Conservation (phyloP, 2,329 filamentous ascomycete genomes). For the Aspergillus hortae region DNA sequence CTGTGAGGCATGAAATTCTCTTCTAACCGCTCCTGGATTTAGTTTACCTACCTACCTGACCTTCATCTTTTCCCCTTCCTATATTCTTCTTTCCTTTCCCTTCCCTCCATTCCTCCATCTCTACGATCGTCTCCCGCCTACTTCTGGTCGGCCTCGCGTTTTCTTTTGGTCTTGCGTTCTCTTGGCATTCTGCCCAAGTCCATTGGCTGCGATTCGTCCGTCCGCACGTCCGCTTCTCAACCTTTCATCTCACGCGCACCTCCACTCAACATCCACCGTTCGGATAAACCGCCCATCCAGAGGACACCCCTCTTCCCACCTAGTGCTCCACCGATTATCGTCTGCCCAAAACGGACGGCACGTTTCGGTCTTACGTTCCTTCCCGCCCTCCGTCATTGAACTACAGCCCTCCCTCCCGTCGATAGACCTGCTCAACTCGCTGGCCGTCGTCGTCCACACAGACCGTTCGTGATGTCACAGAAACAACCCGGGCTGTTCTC, state of each 20-base stretch:
- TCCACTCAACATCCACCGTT: constrained; percentile 30
- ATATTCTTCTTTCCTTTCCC: constrained; percentile 15
- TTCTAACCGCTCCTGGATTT: constrained; percentile 13
- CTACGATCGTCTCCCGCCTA: neutral
- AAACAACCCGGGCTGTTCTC: constrained; percentile 87
- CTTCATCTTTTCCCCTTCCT: constrained; percentile 14
- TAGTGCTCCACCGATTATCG: constrained; percentile 30
- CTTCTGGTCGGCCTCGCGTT: constrained; percentile 10
- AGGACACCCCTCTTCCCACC: constrained; percentile 23
- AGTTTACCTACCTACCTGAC: neutral
- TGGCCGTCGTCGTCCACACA: constrained; percentile 18
- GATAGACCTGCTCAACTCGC: constrained; percentile 30
- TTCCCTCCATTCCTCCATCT: constrained; percentile 3
- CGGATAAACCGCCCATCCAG: constrained; percentile 34
- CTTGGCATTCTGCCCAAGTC: constrained; percentile 27
- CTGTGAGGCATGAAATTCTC: constrained; percentile 14
- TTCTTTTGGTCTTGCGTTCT: constrained; percentile 12
- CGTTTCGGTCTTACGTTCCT: constrained; percentile 33
- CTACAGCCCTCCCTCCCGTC: constrained; percentile 39
- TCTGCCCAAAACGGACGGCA: constrained; percentile 55
- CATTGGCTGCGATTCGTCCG: constrained; percentile 24
- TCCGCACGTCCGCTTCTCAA: constrained; percentile 24
- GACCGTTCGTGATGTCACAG: constrained; percentile 68
- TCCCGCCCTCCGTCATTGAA: constrained; percentile 46
- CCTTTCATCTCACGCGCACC: constrained; percentile 32